A percentile compares a stretch with the other conserved stretches of the same genome.
Evolutionary conservation across 2,329 filamentous ascomycete species (phyloP).

Genomic region (Colletotrichum chrysophilum): DNA sequence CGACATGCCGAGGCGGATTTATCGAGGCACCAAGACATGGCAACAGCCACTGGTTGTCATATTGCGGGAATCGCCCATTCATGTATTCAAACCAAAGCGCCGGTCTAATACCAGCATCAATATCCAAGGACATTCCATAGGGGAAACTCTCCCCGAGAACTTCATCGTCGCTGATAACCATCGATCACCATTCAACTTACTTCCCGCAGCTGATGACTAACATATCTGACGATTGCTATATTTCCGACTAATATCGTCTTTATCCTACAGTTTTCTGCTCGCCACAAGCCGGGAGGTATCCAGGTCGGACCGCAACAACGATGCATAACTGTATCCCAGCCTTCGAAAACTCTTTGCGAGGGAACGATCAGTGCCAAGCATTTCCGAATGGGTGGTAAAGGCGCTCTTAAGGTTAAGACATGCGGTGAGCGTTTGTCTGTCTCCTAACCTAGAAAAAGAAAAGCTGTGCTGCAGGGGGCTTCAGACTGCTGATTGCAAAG

Average conservation of each 20-base stretch:
- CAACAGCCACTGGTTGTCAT: background rate
- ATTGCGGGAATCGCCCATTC: background rate
- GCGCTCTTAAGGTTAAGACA: constrained; percentile 13
- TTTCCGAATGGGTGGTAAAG: background rate
- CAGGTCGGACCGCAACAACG: background rate
- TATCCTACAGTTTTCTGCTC: background rate
- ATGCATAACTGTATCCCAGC: background rate
- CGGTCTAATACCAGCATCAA: background rate
- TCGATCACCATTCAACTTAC: background rate
- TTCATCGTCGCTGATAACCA: background rate
- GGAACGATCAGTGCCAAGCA: constrained; percentile 5
- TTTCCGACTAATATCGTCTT: background rate
- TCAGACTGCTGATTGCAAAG: background rate
- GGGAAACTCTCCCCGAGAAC: background rate
- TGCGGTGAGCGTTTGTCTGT: background rate
- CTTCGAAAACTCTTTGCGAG: background rate
- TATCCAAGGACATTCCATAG: background rate
- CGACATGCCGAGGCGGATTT: background rate
- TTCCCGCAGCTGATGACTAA: background rate
- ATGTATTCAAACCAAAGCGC: background rate
- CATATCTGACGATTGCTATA: background rate
- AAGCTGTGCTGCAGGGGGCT: background rate
- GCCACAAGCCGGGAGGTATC: background rate
- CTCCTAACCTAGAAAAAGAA: background rate
- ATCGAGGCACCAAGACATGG: background rate